Base-by-base conservation (phyloP, 1,139 yeast genomes). In the Magnusiomyces tetraspermus region DNA sequence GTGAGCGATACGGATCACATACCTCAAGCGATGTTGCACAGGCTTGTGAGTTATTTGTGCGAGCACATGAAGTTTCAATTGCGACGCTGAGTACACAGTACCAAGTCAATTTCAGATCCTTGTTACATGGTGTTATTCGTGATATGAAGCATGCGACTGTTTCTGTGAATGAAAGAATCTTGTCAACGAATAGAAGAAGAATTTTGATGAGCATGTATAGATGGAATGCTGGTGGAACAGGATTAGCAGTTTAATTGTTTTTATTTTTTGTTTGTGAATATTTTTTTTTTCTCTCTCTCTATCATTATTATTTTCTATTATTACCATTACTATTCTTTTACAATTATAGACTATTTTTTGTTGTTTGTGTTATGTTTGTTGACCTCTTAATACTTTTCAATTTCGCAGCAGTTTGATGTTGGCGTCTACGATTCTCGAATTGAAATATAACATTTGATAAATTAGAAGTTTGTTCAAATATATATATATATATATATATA, bases 41-140 rank as follows among this genome's bases (percentile, higher is more conserved):
- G 40, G 68, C 68, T 1, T 63, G 68, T 51, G 69, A 66, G 52
- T 58, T 62, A 3, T 60, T 65, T 42, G 66, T 66, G 3, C 60
- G 68, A 6, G 69, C 69, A 4, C 69, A 66, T 47, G 69, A 66
- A 50, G 68, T 64, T 21, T 65, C 68, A 48, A 64, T 66, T 49
- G 67, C 63, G 23, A 66, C 69, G 2, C 58, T 66, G 23, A 65
- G 62, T 49, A 66, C 69, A 1, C 67, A 65, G 50, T 66, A 66
- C 46, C 69, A 66, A 55, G 61, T 68, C 24, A 65, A 64, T 44
- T 65, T 65, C 55, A 50, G 69, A 26, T 57, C 61, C 22, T 62
- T 66, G 17, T 61, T 66, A 63, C 57, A 68, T 3, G 63, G 67
- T 30, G 66, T 65, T 33, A 62, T 60, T 26, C 38, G 48, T 8